Evolutionary conservation across 306 rosid species (phyloP).

Genomic region (Cyclanthera cordifolia): DNA sequence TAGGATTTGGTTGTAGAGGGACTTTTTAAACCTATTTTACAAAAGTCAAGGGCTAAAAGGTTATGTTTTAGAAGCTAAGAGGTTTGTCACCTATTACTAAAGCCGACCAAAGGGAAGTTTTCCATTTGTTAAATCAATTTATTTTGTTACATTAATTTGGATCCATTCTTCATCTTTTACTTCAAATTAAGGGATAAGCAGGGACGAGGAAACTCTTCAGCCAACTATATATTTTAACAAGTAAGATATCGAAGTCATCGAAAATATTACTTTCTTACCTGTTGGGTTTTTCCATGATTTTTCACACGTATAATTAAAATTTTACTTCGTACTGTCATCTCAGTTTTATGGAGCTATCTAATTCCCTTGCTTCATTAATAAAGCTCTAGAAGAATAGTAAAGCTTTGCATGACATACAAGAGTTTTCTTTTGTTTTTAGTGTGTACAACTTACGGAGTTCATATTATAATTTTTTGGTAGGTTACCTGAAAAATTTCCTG

Average conservation of each 20-base stretch:
- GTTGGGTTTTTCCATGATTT: not conserved
- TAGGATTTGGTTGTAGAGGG: no score
- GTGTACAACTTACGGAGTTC: not conserved
- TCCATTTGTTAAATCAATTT: not conserved
- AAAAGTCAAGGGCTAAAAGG: no score
- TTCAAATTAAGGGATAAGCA: conserved; percentile 46
- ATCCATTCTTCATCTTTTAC: not conserved
- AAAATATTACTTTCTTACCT: not conserved
- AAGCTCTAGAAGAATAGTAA: not conserved
- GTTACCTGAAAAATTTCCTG: conserved; percentile 65
- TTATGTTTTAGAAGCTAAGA: no score
- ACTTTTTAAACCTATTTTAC: no score
- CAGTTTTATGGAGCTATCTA: not conserved
- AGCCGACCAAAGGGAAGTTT: no score
- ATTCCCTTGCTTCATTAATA: conserved; percentile 3
- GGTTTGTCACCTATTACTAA: no score
- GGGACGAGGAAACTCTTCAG: conserved; percentile 85
- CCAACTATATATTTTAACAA: conserved; percentile 79
- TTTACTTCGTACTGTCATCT: not conserved
- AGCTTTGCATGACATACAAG: not conserved
- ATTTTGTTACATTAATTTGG: not conserved
- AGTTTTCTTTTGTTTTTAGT: not conserved
- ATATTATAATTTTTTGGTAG: conserved; percentile 28
- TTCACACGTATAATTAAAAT: no score
- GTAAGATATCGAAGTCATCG: conserved; percentile 30